Percentiles rank a stretch among this genome's conserved stretches.
Conservation (phyloP, 2,329 filamentous ascomycete genomes). For the Alternaria postmessia region DNA sequence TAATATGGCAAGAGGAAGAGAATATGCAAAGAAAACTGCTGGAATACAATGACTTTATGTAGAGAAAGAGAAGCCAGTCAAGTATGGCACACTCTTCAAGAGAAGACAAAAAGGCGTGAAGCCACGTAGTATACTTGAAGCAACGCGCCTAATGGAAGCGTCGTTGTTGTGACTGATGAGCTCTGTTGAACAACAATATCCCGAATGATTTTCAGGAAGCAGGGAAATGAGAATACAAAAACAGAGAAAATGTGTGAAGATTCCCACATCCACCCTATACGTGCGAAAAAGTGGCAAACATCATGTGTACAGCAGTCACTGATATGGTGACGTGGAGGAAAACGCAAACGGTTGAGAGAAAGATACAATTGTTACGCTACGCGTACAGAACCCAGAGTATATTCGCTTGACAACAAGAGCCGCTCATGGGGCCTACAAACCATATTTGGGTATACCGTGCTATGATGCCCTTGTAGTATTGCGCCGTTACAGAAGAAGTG, state of each 20-base stretch:
- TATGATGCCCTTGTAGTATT: conserved; percentile 16
- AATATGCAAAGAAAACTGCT: background rate
- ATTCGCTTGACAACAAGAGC: conserved; percentile 5
- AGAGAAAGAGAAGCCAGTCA: background rate
- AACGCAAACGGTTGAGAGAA: background rate
- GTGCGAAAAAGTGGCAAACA: background rate
- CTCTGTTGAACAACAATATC: background rate
- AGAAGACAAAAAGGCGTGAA: background rate
- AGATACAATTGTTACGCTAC: conserved; percentile 7
- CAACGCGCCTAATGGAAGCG: background rate
- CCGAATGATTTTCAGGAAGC: no score
- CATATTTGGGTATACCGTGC: conserved; percentile 23
- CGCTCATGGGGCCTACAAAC: background rate
- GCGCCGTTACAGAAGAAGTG: conserved; percentile 11
- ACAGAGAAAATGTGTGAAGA: background rate
- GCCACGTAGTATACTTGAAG: background rate
- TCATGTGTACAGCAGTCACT: background rate
- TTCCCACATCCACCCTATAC: background rate
- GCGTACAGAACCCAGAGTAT: conserved; percentile 4
- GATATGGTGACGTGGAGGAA: background rate
- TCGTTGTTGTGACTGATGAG: background rate
- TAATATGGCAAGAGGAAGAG: background rate
- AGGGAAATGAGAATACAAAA: background rate
- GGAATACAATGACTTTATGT: background rate
- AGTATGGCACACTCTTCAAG: background rate